Conservation (phyloP, 148 eudicot species). For the Vaccinium macrocarpon region DNA sequence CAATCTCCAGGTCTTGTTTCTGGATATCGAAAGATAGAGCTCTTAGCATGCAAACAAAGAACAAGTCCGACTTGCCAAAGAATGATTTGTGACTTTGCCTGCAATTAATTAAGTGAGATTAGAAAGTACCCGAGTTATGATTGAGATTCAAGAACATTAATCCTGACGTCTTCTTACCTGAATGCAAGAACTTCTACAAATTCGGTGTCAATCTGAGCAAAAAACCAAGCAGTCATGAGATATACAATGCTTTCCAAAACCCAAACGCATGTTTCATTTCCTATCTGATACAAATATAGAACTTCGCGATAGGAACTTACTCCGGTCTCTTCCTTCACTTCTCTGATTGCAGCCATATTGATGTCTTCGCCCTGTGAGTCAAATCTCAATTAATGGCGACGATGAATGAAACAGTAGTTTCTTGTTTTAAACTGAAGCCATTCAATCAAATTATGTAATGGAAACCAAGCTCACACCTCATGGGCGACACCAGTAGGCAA, state of each 20-base stretch:
- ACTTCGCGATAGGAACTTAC: not conserved
- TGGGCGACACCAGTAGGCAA: conserved; percentile 69
- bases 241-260: not conserved
- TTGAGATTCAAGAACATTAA: not conserved
- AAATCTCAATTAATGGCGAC: not conserved
- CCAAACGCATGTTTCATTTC: not conserved
- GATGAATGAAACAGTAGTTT: not conserved
- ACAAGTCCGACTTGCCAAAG: conserved; percentile 68
- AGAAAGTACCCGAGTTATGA: not conserved
- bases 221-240: not conserved
- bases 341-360: not conserved
- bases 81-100: conserved; percentile 69
- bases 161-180: conserved; percentile 35
- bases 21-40: conserved; percentile 54
- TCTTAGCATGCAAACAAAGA: conserved; percentile 58
- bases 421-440: not conserved
- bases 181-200: conserved; percentile 64
- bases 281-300: not conserved
- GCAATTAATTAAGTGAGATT: conserved; percentile 6
- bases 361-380: conserved; percentile 3
- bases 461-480: conserved; percentile 11
- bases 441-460: not conserved
- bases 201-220: conserved; percentile 56
- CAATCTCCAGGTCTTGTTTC: conserved; percentile 58
- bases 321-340: conserved; percentile 6